These are phyloP conservation scores for Monosporascus cannonballus DNA, from an alignment of 2,329 filamentous ascomycete genomes.

Conservation along the genomic window DNA sequence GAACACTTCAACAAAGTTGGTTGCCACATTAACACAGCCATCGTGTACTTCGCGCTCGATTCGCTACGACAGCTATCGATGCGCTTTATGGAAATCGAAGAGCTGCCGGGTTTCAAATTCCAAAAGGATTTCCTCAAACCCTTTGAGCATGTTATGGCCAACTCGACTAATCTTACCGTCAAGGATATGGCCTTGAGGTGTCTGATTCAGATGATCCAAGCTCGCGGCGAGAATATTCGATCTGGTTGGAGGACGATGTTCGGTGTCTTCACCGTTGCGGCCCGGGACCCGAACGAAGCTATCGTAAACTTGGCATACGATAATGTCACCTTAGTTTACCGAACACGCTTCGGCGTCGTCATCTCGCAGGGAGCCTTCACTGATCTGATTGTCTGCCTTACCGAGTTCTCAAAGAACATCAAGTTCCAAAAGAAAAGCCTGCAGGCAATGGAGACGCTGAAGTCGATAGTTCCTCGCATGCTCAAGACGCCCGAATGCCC, in stretches of 20 bases:
- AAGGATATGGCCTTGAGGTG: conserved; percentile 97
- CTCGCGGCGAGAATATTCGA: conserved; percentile 90
- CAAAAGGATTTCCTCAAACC: conserved; percentile 99
- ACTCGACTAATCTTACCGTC: conserved; percentile 83
- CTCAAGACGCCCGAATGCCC: conserved; percentile 93
- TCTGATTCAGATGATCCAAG: conserved; percentile 98
- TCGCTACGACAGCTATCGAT: conserved; percentile 93
- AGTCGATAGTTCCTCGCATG: conserved; percentile 91
- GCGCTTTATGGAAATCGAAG: conserved; percentile 98
- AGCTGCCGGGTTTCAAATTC: conserved; percentile 97
- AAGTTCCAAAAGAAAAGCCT: conserved; percentile 98
- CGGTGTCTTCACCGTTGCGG: conserved; percentile 94
- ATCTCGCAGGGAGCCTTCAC: conserved; percentile 96
- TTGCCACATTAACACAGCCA: conserved; percentile 90
- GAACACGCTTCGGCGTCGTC: conserved; percentile 88
- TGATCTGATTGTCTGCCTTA: conserved; percentile 91
- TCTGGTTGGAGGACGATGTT: conserved; percentile 99
- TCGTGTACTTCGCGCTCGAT: conserved; percentile 96
- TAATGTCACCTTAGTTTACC: conserved; percentile 93
- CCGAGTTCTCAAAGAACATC: conserved; percentile 97
- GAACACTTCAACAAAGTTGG: conserved; percentile 98
- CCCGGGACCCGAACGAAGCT: conserved; percentile 84
- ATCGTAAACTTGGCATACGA: conserved; percentile 97
- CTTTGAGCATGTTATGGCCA: conserved; percentile 95
- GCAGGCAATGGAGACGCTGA: conserved; percentile 90